These are phyloP conservation scores for Entrophospora sp. DNA, from an alignment of 192 early-diverging fungal genomes.

Conservation along the genomic window DNA sequence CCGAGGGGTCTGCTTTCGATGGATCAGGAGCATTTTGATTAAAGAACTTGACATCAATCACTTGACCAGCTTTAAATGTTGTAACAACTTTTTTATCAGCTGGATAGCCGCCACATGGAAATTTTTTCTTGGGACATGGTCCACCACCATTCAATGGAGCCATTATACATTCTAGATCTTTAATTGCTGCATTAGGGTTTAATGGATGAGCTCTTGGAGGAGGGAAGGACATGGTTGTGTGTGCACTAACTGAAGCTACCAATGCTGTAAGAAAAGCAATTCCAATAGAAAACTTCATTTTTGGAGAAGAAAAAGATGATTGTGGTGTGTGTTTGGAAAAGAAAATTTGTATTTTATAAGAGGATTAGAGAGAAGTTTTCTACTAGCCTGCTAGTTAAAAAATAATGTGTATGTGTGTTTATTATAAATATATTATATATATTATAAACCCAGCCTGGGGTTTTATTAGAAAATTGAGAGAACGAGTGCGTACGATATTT, in stretches of 20 bases:
- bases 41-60: conserved; percentile 40
- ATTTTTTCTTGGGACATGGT: conserved; percentile 11
- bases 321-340: too few species aligned
- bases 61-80: conserved; percentile 37
- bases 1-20: neutral
- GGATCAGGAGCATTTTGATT: conserved; percentile 23
- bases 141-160: conserved; percentile 12
- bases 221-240: conserved; percentile 30
- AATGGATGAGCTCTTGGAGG: conserved; percentile 26
- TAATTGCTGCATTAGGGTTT: neutral
- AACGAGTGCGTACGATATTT: too few species aligned
- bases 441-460: too few species aligned
- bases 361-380: too few species aligned
- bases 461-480: too few species aligned
- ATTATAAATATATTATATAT: too few species aligned
- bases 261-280: neutral
- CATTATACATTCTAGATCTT: neutral
- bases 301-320: too few species aligned
- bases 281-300: neutral
- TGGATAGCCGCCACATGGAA: conserved; percentile 33
- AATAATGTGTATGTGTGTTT: too few species aligned
- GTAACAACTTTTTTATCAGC: conserved; percentile 25
- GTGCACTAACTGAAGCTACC: conserved; percentile 22
- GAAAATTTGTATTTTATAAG: too few species aligned
- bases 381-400: too few species aligned